These are phyloP conservation scores for Falciphora oryzae DNA, from an alignment of 2,329 filamentous ascomycete genomes.

Conservation along the genomic window DNA sequence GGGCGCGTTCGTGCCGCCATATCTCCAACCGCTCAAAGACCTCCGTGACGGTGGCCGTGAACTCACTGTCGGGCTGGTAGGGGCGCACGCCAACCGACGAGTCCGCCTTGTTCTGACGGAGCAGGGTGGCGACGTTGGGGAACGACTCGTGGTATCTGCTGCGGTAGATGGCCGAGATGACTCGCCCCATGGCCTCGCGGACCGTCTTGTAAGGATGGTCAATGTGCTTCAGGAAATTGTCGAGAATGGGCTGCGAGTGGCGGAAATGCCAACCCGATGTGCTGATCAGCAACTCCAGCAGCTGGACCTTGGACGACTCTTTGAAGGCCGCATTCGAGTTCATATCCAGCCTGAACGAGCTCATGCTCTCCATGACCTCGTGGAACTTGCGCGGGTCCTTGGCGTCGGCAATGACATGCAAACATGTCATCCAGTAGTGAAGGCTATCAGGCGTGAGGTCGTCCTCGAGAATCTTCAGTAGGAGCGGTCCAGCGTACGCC, in stretches of 20 bases:
- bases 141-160: slow-evolving; percentile 94
- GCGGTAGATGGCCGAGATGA: slow-evolving; percentile 81
- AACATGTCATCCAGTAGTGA: slow-evolving; percentile 89
- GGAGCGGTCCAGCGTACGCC: slow-evolving; percentile 84
- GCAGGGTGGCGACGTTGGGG: slow-evolving; percentile 66
- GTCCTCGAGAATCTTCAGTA: slow-evolving; percentile 82
- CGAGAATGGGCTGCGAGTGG: slow-evolving; percentile 76
- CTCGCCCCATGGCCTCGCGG: slow-evolving; percentile 87
- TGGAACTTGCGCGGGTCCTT: slow-evolving; percentile 85
- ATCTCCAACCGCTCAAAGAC: slow-evolving; percentile 76
- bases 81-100: slow-evolving; percentile 82
- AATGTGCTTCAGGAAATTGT: slow-evolving; percentile 85
- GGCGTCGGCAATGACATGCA: slow-evolving; percentile 81
- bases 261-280: slow-evolving; percentile 97
- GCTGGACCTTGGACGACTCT: slow-evolving; percentile 90
- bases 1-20: slow-evolving; percentile 79
- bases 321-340: slow-evolving; percentile 96
- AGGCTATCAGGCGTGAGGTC: slow-evolving; percentile 91
- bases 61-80: slow-evolving; percentile 72
- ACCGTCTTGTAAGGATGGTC: slow-evolving; percentile 98
- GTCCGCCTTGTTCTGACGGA: slow-evolving; percentile 70
- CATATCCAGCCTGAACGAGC: slow-evolving; percentile 87
- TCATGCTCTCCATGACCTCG: slow-evolving; percentile 78
- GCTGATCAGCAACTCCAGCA: slow-evolving; percentile 81
- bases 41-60: slow-evolving; percentile 62